Evolutionary conservation across 495 filamentous ascomycete genomes (phyloP).

Genomic region (Apodospora peruviana): DNA sequence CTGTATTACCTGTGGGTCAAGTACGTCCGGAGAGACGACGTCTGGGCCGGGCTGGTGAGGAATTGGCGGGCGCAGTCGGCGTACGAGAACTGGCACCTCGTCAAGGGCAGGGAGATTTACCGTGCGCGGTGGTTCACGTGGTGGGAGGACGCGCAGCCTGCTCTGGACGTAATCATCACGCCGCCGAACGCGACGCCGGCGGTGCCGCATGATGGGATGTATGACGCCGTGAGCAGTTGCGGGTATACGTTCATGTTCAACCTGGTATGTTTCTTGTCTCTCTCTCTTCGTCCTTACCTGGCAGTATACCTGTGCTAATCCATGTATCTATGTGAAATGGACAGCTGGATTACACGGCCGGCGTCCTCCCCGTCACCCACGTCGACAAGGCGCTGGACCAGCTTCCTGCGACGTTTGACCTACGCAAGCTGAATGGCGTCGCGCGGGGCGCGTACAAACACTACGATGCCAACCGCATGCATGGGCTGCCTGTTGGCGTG

Average conservation of each 20-base stretch:
- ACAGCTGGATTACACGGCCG: slow-evolving; percentile 80
- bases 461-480: slow-evolving; percentile 80
- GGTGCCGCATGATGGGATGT: slow-evolving; percentile 82
- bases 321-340: no score
- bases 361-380: slow-evolving; percentile 80
- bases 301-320: no score
- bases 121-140: slow-evolving; percentile 73
- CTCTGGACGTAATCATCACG: slow-evolving; percentile 74
- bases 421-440: slow-evolving; percentile 67
- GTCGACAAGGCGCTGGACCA: slow-evolving; percentile 67
- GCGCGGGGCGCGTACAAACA: slow-evolving; percentile 80
- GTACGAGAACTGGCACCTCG: slow-evolving; percentile 76
- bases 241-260: slow-evolving; percentile 98
- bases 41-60: slow-evolving; percentile 73
- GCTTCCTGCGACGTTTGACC: slow-evolving; percentile 52
- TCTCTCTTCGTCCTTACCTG: neutral
- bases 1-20: slow-evolving; percentile 86
- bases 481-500: slow-evolving; percentile 79
- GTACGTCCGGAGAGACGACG: slow-evolving; percentile 66
- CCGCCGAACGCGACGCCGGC: slow-evolving; percentile 90
- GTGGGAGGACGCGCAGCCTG: slow-evolving; percentile 60
- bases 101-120: slow-evolving; percentile 69
- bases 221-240: slow-evolving; percentile 77
- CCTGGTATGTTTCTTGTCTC: slow-evolving; percentile 44
- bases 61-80: slow-evolving; percentile 66